Evolutionary conservation across 495 filamentous ascomycete species (phyloP).

Genomic region (Trichoderma erinaceum): DNA sequence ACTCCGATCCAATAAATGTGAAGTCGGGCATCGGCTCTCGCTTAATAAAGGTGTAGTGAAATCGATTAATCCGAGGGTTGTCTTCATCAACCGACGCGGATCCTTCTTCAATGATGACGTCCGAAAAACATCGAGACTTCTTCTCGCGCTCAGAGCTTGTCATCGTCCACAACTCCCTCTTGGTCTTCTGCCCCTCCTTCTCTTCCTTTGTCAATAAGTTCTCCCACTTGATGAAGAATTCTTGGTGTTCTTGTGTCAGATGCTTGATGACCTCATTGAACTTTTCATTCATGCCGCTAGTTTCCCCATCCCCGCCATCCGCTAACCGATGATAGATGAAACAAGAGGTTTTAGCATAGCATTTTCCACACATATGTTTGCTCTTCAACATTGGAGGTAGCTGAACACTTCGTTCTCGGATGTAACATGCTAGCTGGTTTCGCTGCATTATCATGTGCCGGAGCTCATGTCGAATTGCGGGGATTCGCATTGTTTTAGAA

Average conservation of each 20-base stretch:
- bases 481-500: conserved; percentile 76
- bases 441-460: conserved; percentile 93
- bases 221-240: conserved; percentile 94
- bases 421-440: conserved; percentile 79
- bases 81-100: conserved; percentile 60
- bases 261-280: conserved; percentile 72
- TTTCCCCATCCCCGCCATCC: conserved; percentile 75
- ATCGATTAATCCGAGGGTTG: conserved; percentile 81
- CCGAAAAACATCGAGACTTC: conserved; percentile 61
- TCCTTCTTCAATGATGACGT: conserved; percentile 69
- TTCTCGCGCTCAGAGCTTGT: conserved; percentile 81
- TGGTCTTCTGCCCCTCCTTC: conserved; percentile 72
- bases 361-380: conserved; percentile 67
- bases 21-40: conserved; percentile 49
- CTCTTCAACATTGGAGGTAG: conserved; percentile 82
- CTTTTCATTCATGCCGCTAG: conserved; percentile 65
- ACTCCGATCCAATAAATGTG: conserved; percentile 85
- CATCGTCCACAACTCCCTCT: conserved; percentile 92
- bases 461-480: conserved; percentile 75
- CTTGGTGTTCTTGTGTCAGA: conserved; percentile 62
- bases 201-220: conserved; percentile 89
- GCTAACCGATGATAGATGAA: conserved; percentile 92
- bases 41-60: conserved; percentile 75
- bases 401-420: conserved; percentile 66
- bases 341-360: conserved; percentile 82